These are phyloP conservation scores for Arabis hirsuta DNA, from an alignment of 345 rosid genomes.

Conservation along the genomic window DNA sequence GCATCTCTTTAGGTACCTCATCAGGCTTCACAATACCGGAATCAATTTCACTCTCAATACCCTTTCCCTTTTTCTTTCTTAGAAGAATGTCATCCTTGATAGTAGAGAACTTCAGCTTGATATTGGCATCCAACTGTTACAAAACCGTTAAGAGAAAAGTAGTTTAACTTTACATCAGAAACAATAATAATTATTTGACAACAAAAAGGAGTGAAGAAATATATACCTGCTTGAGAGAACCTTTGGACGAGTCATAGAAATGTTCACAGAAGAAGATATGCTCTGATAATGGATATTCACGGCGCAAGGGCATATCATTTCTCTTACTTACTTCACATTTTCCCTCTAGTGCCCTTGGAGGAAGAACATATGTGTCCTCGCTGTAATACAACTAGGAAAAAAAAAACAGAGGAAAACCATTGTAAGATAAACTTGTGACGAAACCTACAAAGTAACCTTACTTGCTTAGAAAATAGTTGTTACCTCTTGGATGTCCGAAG, in stretches of 20 bases:
- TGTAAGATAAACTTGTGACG: constrained; percentile 5
- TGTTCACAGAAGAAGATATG: constrained; percentile 80
- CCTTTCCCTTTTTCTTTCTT: constrained; percentile 81
- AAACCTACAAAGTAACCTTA: too few species aligned
- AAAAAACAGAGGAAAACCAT: background rate
- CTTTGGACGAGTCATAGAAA: constrained; percentile 65
- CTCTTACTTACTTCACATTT: constrained; percentile 86
- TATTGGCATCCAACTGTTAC: constrained; percentile 61
- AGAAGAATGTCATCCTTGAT: constrained; percentile 51
- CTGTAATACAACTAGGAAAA: constrained; percentile 85
- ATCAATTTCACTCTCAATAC: constrained; percentile 58
- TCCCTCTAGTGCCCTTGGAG: constrained; percentile 57
- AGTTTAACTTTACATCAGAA: background rate
- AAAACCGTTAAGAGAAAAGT: constrained; percentile 13
- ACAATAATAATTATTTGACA: background rate
- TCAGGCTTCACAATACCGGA: constrained; percentile 43
- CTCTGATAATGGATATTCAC: constrained; percentile 52
- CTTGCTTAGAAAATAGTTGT: too few species aligned
- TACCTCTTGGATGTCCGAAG: constrained; percentile 70
- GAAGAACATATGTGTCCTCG: constrained; percentile 48
- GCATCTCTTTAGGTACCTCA: constrained; percentile 43
- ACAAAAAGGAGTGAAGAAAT: background rate
- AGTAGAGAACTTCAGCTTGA: constrained; percentile 58
- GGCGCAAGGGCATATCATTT: constrained; percentile 54
- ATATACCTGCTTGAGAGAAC: constrained; percentile 67